Evolutionary conservation across 2,329 filamentous ascomycete species (phyloP).

Genomic region (Colletotrichum melonis): DNA sequence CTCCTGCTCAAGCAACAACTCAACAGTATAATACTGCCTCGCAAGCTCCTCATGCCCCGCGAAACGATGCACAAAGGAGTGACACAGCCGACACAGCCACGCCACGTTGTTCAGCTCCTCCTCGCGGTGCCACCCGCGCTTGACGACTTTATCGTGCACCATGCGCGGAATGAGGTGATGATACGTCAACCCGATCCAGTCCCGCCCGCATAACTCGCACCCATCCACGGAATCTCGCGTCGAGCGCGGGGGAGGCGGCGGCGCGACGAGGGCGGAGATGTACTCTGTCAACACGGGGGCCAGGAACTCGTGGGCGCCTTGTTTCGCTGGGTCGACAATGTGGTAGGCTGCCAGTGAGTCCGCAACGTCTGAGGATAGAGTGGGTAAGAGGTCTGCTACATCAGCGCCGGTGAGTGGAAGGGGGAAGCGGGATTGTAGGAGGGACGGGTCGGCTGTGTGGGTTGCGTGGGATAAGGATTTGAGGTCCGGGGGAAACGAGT

Average conservation of each 20-base stretch:
- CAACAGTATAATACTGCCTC: constrained; percentile 77
- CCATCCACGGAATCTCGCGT: constrained; percentile 63
- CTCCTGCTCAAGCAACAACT: constrained; percentile 74
- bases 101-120: constrained; percentile 84
- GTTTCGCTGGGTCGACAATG: constrained; percentile 61
- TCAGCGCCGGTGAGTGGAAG: constrained; percentile 64
- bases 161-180: constrained; percentile 87
- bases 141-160: constrained; percentile 80
- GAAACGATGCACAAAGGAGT: constrained; percentile 83
- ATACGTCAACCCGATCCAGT: constrained; percentile 82
- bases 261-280: constrained; percentile 64
- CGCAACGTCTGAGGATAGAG: constrained; percentile 68
- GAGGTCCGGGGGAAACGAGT: constrained; percentile 69
- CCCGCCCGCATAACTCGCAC: constrained; percentile 82
- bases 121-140: constrained; percentile 81
- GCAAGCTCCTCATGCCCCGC: constrained; percentile 83
- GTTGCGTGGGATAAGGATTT: constrained; percentile 70
- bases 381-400: constrained; percentile 62
- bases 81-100: constrained; percentile 87
- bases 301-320: constrained; percentile 64
- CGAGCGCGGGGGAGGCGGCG: constrained; percentile 72
- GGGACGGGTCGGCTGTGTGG: constrained; percentile 58
- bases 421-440: constrained; percentile 69
- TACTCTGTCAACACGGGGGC: constrained; percentile 73
- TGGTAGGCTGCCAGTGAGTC: constrained; percentile 78